A percentile compares a stretch with the other conserved stretches of the same genome.
Evolutionary conservation across 1,284 basidiomycete genomes (phyloP).

Genomic region (Exobasidium cylindrosporum): DNA sequence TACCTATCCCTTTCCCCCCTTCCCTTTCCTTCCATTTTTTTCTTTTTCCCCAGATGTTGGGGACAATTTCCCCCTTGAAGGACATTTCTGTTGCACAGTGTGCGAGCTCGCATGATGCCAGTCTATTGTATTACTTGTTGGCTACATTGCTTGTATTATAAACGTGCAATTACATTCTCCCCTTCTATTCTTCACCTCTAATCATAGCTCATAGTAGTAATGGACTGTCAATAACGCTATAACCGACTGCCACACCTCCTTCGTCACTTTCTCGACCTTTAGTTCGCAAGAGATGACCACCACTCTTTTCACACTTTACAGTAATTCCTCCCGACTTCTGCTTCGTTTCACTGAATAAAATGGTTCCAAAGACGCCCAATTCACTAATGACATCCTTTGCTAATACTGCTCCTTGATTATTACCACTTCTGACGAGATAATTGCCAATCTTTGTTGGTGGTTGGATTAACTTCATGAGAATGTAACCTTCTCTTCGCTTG

Average conservation of each 20-base stretch:
- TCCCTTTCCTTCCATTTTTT: background rate
- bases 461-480: conserved; percentile 85
- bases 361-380: conserved; percentile 86
- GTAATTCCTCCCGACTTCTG: background rate
- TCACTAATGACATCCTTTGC: conserved; percentile 78
- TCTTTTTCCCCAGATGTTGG: background rate
- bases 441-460: conserved; percentile 69
- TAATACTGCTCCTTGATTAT: conserved; percentile 30
- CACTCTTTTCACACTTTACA: conserved; percentile 63
- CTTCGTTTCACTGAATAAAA: conserved; percentile 63
- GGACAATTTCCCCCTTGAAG: too few species aligned
- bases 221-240: conserved; percentile 78
- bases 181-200: background rate
- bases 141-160: background rate
- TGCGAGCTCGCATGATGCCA: too few species aligned
- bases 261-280: conserved; percentile 91
- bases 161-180: background rate
- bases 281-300: conserved; percentile 84
- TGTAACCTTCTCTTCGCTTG: conserved; percentile 66
- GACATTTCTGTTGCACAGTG: too few species aligned
- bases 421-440: conserved; percentile 65
- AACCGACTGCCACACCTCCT: conserved; percentile 88
- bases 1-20: background rate
- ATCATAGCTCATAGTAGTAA: conserved; percentile 62
- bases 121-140: too few species aligned